These are phyloP conservation scores for Annona cherimola DNA, from an alignment of 164 flowering plant genomes.

Conservation along the genomic window DNA sequence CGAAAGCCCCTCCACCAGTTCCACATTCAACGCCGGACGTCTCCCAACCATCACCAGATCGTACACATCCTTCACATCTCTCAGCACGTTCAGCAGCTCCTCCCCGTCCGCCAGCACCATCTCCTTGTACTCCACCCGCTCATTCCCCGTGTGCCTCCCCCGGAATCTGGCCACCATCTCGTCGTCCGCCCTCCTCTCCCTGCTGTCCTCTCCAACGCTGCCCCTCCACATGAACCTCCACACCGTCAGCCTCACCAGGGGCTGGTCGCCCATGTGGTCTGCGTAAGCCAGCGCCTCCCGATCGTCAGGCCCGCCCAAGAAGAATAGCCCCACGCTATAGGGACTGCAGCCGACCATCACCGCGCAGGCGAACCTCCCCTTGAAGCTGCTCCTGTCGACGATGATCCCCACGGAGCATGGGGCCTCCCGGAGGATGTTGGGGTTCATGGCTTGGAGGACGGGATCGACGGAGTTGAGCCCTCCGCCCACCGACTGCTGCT, in stretches of 20 bases:
- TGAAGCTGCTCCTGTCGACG: background rate
- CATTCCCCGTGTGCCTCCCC: conserved; percentile 1
- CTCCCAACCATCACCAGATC: conserved; percentile 36
- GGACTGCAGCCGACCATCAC: conserved; percentile 16
- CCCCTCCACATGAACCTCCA: conserved; percentile 2
- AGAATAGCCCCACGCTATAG: conserved; percentile 26
- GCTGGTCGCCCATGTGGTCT: conserved; percentile 22
- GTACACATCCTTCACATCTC: conserved; percentile 12
- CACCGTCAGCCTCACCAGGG: background rate
- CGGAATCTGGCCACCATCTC: conserved; percentile 20
- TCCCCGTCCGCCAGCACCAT: conserved; percentile 23
- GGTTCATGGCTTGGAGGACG: background rate
- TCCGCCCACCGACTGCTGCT: background rate
- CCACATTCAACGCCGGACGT: conserved; percentile 13
- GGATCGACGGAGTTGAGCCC: background rate
- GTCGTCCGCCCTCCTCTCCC: conserved; percentile 14
- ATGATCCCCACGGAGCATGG: background rate
- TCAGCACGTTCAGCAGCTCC: conserved; percentile 15
- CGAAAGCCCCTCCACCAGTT: conserved; percentile 13
- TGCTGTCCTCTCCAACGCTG: no score
- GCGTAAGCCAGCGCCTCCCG: conserved; percentile 44
- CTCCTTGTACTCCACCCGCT: conserved; percentile 18
- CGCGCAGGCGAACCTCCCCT: background rate
- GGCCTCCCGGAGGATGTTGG: background rate
- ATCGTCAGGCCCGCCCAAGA: conserved; percentile 50